Conservation (phyloP, 352 stramenopile genomes). For the Phytophthora hibernalis region DNA sequence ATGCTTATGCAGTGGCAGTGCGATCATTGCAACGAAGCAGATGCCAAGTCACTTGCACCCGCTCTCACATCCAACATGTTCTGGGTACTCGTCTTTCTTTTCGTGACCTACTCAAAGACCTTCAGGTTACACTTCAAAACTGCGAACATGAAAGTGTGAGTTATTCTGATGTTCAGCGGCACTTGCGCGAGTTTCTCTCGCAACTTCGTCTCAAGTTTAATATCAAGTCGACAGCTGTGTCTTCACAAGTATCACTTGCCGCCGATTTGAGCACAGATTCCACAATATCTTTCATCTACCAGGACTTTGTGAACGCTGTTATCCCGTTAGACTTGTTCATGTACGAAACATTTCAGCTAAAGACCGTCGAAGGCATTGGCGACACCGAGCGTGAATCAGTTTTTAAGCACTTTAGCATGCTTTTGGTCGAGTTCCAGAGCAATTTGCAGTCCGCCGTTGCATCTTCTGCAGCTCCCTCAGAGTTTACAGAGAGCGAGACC, state of each 20-base stretch:
- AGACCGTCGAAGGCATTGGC: not conserved
- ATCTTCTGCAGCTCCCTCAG: not conserved
- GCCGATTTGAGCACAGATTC: not conserved
- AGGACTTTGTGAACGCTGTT: not conserved
- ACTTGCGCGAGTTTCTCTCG: not conserved
- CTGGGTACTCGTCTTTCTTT: constrained; percentile 2
- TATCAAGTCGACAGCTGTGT: not conserved
- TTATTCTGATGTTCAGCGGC: not conserved
- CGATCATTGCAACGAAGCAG: not conserved
- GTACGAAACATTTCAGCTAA: constrained; percentile 1
- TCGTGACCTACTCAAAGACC: not conserved
- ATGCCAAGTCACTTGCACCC: not conserved
- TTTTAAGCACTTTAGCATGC: not conserved
- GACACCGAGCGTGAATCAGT: not conserved
- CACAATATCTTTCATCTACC: not conserved
- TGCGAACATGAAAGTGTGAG: not conserved
- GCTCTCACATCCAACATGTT: not conserved
- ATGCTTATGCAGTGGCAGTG: not conserved
- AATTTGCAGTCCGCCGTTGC: constrained; percentile 1
- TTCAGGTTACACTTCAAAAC: not conserved
- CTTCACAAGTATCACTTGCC: not conserved
- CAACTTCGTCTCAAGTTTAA: constrained; percentile 2
- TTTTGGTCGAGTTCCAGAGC: constrained; percentile 1
- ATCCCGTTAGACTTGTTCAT: constrained; percentile 2
- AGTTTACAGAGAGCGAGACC: not conserved